Evolutionary conservation across 2,329 filamentous ascomycete species (phyloP), one percentile per base, ranked within the genome.

Genomic region (Exophiala viscosa): DNA sequence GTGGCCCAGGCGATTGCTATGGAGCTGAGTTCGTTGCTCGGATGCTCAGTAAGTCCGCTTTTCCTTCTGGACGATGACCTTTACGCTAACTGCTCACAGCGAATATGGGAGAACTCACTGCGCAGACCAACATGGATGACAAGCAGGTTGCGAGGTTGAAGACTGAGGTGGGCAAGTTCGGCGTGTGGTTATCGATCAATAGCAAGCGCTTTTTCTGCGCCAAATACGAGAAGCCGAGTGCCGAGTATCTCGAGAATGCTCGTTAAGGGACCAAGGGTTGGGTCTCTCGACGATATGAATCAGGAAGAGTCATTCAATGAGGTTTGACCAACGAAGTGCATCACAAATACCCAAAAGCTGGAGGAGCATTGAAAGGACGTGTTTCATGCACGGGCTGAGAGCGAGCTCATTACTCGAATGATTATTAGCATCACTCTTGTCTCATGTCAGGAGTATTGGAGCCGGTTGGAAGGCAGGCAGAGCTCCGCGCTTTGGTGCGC

Each of bases 111-210:
- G 93, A 99, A 67, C 83, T 97, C 36, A 85, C 97, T 57, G 91
- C 91, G 3, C 93, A 99, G 69, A 99, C 93, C 47, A 97, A 97
- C 72, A 96, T 99, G 90, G 93, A 97, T 66, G 79, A 86, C 48
- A 90, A 95, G 68, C 91, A 90, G 2, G 89, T 96, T 38, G 87
- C 86, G 57, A 87, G 90, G 42, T 82, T 97, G 20, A 86, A 90
- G 10, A 90, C 96, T 64, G 93, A 99, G 69, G 79, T 99, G 13
- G 80, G 83, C 61, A 92, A 90, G 70, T 85, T 99, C 70, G 89
- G 86, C 9, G 79, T 83, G 48, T 99, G 91, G 90, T 77, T 99
- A 50, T 82, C 85, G 54, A 87, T 86, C 62, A 84, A 92, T 64
- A 83, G 85, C 11, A 78, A 82, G 52, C 81, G 81, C 18, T 96